These are phyloP conservation scores for Cylindrotheca closterium DNA, from an alignment of 108 stramenopile genomes.

Conservation along the genomic window DNA sequence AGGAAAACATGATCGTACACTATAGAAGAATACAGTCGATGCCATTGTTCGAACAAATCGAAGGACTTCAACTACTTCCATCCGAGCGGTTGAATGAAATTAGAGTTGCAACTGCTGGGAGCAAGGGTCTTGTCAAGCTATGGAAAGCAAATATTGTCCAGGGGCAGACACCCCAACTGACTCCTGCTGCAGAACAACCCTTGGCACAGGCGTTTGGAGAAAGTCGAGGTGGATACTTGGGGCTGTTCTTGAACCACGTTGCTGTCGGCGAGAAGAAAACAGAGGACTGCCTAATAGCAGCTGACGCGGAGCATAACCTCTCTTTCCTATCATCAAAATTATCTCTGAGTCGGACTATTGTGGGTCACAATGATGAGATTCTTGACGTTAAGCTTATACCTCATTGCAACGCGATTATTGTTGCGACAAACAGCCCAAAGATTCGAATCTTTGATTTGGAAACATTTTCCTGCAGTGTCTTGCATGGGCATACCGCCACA, in stretches of 20 bases:
- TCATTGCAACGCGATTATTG: slow-evolving; percentile 50
- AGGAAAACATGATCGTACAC: slow-evolving; percentile 35
- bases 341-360: slow-evolving; percentile 65
- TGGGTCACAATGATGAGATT: slow-evolving; percentile 94
- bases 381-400: slow-evolving; percentile 89
- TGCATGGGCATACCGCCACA: slow-evolving; percentile 93
- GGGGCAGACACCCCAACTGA: slow-evolving; percentile 49
- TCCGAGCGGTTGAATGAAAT: slow-evolving; percentile 36
- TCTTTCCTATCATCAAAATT: slow-evolving; percentile 54
- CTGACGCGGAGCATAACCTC: slow-evolving; percentile 92
- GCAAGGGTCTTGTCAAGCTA: slow-evolving; percentile 66
- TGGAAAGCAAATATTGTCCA: slow-evolving; percentile 56
- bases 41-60: slow-evolving; percentile 83
- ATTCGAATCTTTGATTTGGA: slow-evolving; percentile 85
- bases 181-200: slow-evolving; percentile 45
- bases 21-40: slow-evolving; percentile 75
- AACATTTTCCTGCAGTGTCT: slow-evolving; percentile 69
- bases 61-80: slow-evolving; percentile 70
- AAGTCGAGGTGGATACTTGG: slow-evolving; percentile 72
- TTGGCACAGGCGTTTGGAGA: slow-evolving; percentile 68
- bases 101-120: slow-evolving; percentile 72
- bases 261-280: slow-evolving; percentile 18
- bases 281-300: slow-evolving; percentile 64
- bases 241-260: slow-evolving; percentile 25
- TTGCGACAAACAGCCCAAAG: slow-evolving; percentile 94